phyloP scores from a whole-genome alignment of 441 rosid species.

The Isatis lusitanica region DNA sequence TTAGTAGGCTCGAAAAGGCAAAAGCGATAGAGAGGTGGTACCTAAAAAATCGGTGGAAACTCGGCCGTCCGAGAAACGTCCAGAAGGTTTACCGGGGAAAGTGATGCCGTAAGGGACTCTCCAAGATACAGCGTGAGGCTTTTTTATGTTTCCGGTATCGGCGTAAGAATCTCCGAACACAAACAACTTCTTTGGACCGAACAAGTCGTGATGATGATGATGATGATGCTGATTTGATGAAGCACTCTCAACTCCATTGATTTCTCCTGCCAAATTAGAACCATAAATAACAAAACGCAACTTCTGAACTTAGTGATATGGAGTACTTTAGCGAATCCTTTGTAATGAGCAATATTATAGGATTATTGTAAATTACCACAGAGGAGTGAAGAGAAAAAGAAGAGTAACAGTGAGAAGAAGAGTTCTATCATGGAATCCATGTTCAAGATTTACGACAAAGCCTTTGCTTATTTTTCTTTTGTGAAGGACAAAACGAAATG shows the following conservation, averaged over 20 bases:
- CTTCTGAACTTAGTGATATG: not conserved
- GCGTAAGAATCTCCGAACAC: slow-evolving; percentile 84
- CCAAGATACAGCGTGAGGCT: slow-evolving; percentile 47
- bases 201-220: slow-evolving; percentile 21
- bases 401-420: not conserved
- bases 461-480: not conserved
- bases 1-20: not conserved
- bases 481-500: not conserved
- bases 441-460: not conserved
- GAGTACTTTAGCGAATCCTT: not conserved
- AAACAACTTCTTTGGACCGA: slow-evolving; percentile 45
- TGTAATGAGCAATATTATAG: not conserved
- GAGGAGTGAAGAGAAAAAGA: not conserved
- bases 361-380: not conserved
- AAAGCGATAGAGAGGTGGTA: slow-evolving; percentile 1
- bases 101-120: slow-evolving; percentile 62
- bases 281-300: not conserved
- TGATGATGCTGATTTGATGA: not conserved
- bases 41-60: slow-evolving; percentile 67
- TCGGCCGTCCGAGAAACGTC: slow-evolving; percentile 74
- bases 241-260: slow-evolving; percentile 18
- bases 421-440: slow-evolving; percentile 12
- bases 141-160: slow-evolving; percentile 62
- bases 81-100: slow-evolving; percentile 64
- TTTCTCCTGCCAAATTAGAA: slow-evolving; percentile 18